A percentile compares a stretch with the other conserved stretches of the same genome.
These are phyloP conservation scores for Gautieria morchelliformis DNA, from an alignment of 768 basidiomycete species.

Conservation along the genomic window DNA sequence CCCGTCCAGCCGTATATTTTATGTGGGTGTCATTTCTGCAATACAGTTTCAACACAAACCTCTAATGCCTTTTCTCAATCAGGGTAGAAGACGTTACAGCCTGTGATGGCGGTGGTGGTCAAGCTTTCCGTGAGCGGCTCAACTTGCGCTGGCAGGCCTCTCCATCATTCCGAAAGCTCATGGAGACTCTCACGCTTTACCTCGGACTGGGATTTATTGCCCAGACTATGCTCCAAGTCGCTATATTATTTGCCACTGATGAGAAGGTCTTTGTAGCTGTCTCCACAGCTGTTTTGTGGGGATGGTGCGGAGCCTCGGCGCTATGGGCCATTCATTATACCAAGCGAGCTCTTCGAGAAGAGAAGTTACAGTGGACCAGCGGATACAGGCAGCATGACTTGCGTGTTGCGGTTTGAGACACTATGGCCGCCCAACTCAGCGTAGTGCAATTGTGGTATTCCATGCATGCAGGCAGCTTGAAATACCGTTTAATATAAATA, in stretches of 20 bases:
- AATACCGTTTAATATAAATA: no score
- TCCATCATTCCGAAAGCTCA: neutral
- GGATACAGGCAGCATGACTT: no score
- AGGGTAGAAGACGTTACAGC: conserved; percentile 5
- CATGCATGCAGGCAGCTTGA: no score
- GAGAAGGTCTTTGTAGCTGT: neutral
- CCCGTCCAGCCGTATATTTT: neutral
- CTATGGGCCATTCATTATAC: neutral
- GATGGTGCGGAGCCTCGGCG: neutral
- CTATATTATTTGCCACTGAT: neutral
- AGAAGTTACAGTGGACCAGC: neutral
- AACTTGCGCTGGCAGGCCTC: neutral
- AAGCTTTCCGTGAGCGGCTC: conserved; percentile 1
- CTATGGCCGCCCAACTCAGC: no score
- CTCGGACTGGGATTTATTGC: neutral
- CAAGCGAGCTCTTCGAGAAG: neutral
- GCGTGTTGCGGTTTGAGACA: no score
- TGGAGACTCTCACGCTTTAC: neutral
- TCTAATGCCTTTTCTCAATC: neutral
- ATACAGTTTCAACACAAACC: neutral
- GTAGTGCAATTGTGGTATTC: no score
- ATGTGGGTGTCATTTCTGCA: conserved; percentile 1
- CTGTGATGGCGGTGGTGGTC: neutral
- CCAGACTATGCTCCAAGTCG: neutral
- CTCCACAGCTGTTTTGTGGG: conserved; percentile 1